Base-by-base conservation (phyloP, 2,329 filamentous ascomycete species). In the Cercospora sojina region DNA sequence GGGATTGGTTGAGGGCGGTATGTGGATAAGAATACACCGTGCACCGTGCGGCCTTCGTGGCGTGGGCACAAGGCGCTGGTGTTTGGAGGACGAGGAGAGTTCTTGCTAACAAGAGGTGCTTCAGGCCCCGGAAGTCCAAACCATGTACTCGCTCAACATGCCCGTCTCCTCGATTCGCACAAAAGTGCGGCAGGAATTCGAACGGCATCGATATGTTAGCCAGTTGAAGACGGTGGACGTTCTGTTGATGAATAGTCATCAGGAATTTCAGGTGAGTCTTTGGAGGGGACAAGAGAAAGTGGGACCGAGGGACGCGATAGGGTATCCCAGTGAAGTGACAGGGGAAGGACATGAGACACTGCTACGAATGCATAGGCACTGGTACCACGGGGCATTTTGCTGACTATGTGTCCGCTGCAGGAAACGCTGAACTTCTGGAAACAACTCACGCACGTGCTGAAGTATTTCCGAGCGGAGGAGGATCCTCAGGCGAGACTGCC, bases 341-440 rank as follows among this genome's bases (percentile, higher is more conserved):
- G 27, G 25, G 27, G 13, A 7, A 9, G 38, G 18, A 5, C 7
- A 25, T 16, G 35, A 43, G 38, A 7, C 13, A 27, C 43, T 20
- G 16, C 47, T 23, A 13, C 20, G 25, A 31, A 47, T n/a, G 35
- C 27, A 29, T 12, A 35, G 49, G 27, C 35, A 31, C 38, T 41
- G 29, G 64, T n/a, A 18, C 32, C 27, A 27, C 25, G 16, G 51
- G 16, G 16, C n/a, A 3, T 12, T 32, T 12, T 2, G 32, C 64
- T 62, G 64, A 65, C 59, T 29, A 7, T 62, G 20, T 10, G 5
- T 16, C 13, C 31, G 16, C 23, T 29, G 65, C 74, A 97, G 93
- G 95, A 99, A 86, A 99, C 91, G 62, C 88, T 99, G 85, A 99
- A 99, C 84, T 99, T 91, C 86, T 99, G 95, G 95, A 97, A 97